Base-by-base conservation (phyloP, 192 early-diverging fungal species). In the Rhizophagus clarus region DNA sequence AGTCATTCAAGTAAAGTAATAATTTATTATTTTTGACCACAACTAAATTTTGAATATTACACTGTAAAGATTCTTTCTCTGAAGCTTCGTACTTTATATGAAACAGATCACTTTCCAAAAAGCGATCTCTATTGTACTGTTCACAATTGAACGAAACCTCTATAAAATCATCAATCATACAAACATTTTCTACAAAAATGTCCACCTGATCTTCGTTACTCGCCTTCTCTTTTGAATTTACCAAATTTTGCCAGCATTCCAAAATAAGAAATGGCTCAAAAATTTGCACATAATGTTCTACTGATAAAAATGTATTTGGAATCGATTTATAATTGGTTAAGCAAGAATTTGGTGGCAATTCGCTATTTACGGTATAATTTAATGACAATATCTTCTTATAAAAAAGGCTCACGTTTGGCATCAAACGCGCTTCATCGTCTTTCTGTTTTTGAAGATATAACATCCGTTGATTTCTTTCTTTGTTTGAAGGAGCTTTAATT, bases 231-330 rank as follows among this genome's bases (percentile, higher is more conserved):
- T 90, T 89, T 24, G 91, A 84, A 8, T 92, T 89, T 80, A 91
- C 83, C 42, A 97, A 82, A 80, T 96, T 93, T 63, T 92, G 84
- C 97, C 96, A 97, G 74, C 90, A 88, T 83, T 98, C 97, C 6
- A 96, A 84, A 49, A 95, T 76, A 42, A 97, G 68, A 62, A 97
- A 81, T 1, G 95, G 95, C 81, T 96, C 95, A 83, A 98, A 93
- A 5, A 86, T 82, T 24, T 72, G 63, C 4, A 80, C 80, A 80
- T 97, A 98, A 49, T 91, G 83, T 28, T 84, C 76, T 7, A 84
- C 82, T 17, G 85, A 82, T 6, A 82, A 75, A 79, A 96, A 98
- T 22, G 26, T 76, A 24, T 89, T 84, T 1, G 92, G 90, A 11
- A 98, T 89, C 6, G 45, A 69, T 2, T 73, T 40, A 61, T 90